A percentile compares a stretch with the other conserved stretches of the same genome.
Evolutionary conservation across 2,329 filamentous ascomycete species (phyloP).

Genomic region (Fusarium mangiferae): DNA sequence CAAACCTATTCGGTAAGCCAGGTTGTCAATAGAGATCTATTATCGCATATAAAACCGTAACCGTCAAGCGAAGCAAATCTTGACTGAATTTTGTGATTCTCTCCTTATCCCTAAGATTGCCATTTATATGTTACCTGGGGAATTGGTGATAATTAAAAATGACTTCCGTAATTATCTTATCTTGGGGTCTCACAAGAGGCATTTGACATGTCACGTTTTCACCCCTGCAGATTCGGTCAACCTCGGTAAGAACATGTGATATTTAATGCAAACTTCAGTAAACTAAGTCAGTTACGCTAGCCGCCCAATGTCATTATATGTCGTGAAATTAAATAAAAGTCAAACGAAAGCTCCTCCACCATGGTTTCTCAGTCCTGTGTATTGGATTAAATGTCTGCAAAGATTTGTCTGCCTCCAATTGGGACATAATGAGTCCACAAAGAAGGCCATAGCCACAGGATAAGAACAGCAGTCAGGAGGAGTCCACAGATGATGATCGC

Average conservation of each 20-base stretch:
- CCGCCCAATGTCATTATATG: neutral
- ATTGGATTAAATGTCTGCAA: neutral
- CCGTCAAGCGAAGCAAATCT: no score
- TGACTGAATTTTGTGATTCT: neutral
- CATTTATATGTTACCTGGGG: rapidly evolving
- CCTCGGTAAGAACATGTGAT: neutral
- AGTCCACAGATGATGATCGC: neutral
- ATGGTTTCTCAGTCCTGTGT: rapidly evolving
- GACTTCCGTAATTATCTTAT: no score
- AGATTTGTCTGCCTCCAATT: neutral
- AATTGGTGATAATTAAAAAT: neutral
- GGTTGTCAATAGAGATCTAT: neutral
- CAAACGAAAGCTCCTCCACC: neutral
- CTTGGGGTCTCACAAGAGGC: neutral
- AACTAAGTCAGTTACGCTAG: neutral
- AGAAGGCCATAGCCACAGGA: neutral
- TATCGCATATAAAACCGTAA: neutral
- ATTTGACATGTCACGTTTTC: neutral
- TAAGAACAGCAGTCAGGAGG: neutral
- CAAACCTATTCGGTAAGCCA: neutral
- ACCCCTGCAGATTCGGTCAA: neutral
- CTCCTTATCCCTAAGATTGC: rapidly evolving
- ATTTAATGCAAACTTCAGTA: neutral
- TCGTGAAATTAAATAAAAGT: neutral
- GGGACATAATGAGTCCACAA: neutral